Evolutionary conservation across 2,329 filamentous ascomycete genomes (phyloP).

Genomic region (Aschersonia sp.): DNA sequence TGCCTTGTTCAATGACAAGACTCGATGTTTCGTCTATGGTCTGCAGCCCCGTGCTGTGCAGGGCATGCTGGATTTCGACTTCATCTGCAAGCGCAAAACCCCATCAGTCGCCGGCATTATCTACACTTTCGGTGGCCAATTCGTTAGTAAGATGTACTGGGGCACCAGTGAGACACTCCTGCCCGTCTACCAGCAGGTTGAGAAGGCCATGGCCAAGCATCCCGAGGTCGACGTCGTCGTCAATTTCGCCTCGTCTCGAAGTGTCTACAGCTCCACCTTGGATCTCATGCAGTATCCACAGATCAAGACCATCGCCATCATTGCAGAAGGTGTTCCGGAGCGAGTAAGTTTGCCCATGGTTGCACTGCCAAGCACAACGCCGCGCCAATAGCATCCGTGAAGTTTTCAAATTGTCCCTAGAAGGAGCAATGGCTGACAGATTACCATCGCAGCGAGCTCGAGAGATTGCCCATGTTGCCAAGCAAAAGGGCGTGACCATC

Average conservation of each 20-base stretch:
- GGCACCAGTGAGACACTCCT: conserved; percentile 97
- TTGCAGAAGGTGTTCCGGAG: conserved; percentile 97
- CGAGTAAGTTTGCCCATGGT: conserved; percentile 47
- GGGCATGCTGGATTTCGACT: conserved; percentile 98
- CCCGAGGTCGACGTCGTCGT: conserved; percentile 93
- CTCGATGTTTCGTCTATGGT: conserved; percentile 98
- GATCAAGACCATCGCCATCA: conserved; percentile 98
- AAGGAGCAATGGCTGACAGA: conserved; percentile 7
- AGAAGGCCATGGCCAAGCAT: conserved; percentile 93
- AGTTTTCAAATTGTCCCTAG: too few species aligned
- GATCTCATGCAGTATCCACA: conserved; percentile 96
- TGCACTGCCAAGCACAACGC: too few species aligned
- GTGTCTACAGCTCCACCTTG: conserved; percentile 97
- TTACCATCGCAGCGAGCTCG: conserved; percentile 59
- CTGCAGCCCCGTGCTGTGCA: conserved; percentile 89
- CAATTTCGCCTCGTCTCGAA: conserved; percentile 98
- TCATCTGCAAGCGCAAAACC: conserved; percentile 97
- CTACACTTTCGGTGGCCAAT: conserved; percentile 99
- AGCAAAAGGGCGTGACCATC: conserved; percentile 98
- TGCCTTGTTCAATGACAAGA: conserved; percentile 98
- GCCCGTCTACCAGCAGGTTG: conserved; percentile 90
- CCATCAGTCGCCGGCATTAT: conserved; percentile 98
- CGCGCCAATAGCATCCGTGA: too few species aligned
- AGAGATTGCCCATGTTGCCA: conserved; percentile 90
- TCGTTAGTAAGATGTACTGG: conserved; percentile 99